A percentile compares a stretch with the other conserved stretches of the same genome.
phyloP scores from a whole-genome alignment of 2,329 filamentous ascomycete species.

The Monilinia polystroma region DNA sequence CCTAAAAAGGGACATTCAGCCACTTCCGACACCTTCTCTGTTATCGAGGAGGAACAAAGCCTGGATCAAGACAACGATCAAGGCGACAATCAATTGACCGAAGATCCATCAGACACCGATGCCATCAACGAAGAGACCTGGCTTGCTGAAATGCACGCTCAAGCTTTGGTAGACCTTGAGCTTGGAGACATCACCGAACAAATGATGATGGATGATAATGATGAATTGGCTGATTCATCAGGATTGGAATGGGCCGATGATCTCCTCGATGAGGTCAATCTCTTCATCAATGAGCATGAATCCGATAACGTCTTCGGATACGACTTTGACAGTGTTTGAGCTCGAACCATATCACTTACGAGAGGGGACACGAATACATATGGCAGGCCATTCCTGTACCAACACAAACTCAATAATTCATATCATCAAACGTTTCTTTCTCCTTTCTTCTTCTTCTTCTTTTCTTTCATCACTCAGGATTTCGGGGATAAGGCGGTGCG shows the following conservation, averaged over 20 bases:
- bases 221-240: neutral
- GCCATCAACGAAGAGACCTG: neutral
- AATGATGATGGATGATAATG: neutral
- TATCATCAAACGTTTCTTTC: constrained; percentile 3
- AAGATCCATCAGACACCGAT: neutral
- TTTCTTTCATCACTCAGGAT: neutral
- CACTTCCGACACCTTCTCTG: too few relatives aligned
- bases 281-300: neutral
- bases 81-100: neutral
- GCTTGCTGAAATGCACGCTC: neutral
- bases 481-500: neutral
- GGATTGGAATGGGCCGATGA: neutral
- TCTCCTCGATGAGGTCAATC: neutral
- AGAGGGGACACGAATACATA: neutral
- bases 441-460: neutral
- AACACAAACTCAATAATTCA: constrained; percentile 5
- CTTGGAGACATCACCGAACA: too few relatives aligned
- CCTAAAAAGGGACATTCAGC: neutral
- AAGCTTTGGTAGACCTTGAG: neutral
- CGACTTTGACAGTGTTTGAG: neutral
- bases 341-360: neutral
- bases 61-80: neutral
- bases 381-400: constrained; percentile 13
- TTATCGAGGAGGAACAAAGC: neutral
- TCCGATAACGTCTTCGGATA: neutral